Evolutionary conservation across 2,329 filamentous ascomycete species (phyloP).

Genomic region (Blastomyces percursus): DNA sequence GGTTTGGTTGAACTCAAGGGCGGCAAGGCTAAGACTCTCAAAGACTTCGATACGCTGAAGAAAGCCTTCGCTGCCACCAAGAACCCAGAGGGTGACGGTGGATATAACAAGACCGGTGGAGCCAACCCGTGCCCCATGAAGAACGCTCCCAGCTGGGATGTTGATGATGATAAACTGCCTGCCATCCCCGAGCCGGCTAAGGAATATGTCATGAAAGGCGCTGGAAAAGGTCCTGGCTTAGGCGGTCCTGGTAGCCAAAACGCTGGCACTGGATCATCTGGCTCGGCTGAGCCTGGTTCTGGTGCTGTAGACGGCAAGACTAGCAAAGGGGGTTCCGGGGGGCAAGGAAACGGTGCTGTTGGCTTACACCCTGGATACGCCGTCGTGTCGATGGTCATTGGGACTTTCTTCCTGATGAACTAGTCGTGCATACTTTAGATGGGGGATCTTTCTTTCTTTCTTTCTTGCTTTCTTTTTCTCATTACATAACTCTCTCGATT

Average conservation of each 20-base stretch:
- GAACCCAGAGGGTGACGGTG: constrained; percentile 46
- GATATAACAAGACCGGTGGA: constrained; percentile 45
- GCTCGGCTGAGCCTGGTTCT: constrained; percentile 36
- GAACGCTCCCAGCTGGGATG: constrained; percentile 46
- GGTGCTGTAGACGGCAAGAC: constrained; percentile 15
- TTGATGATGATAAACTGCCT: constrained; percentile 39
- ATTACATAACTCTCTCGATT: too few species aligned
- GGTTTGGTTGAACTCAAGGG: constrained; percentile 62
- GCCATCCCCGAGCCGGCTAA: constrained; percentile 45
- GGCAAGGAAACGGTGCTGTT: constrained; percentile 34
- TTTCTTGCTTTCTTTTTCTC: not conserved
- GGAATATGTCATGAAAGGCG: constrained; percentile 48
- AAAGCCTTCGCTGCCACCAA: constrained; percentile 40
- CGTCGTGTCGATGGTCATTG: constrained; percentile 43
- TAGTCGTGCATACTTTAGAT: constrained; percentile 10
- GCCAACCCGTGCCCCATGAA: constrained; percentile 45
- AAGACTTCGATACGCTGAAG: constrained; percentile 53
- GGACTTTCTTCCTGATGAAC: constrained; percentile 34
- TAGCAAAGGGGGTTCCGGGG: constrained; percentile 16
- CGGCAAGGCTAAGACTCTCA: constrained; percentile 38
- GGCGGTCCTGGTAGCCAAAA: constrained; percentile 46
- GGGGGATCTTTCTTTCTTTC: not conserved
- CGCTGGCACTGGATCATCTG: constrained; percentile 40
- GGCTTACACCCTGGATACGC: constrained; percentile 38
- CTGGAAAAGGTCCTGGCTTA: constrained; percentile 48